These are phyloP conservation scores for Berberis thunbergii DNA, from an alignment of 164 flowering plant species.

Conservation along the genomic window DNA sequence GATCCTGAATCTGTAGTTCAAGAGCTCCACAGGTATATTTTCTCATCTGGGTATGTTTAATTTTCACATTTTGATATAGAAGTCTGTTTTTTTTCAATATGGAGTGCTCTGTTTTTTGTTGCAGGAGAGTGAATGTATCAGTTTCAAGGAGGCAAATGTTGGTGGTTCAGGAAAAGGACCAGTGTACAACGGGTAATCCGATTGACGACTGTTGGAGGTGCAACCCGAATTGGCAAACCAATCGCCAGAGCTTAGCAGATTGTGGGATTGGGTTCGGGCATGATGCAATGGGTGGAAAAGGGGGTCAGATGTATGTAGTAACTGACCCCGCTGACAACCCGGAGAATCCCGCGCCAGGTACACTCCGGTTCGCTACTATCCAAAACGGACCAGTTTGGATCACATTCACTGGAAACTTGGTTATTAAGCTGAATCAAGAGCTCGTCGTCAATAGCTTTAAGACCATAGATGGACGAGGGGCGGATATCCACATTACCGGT, in stretches of 20 bases:
- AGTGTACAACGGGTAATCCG: conserved; percentile 52
- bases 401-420: conserved; percentile 46
- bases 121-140: conserved; percentile 46
- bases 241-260: conserved; percentile 61
- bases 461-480: conserved; percentile 80
- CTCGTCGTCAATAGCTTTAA: conserved; percentile 58
- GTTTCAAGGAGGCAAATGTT: conserved; percentile 24
- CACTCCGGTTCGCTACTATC: conserved; percentile 55
- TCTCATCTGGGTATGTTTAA: background rate
- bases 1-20: conserved; percentile 5
- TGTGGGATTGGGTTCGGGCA: conserved; percentile 69
- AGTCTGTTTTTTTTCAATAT: background rate
- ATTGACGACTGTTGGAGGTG: conserved; percentile 83
- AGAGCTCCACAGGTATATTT: conserved; percentile 6
- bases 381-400: conserved; percentile 74
- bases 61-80: background rate
- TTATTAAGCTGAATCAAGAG: conserved; percentile 44
- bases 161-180: conserved; percentile 11
- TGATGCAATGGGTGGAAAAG: conserved; percentile 54
- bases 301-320: conserved; percentile 61
- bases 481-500: conserved; percentile 49
- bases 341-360: conserved; percentile 51
- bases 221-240: conserved; percentile 46
- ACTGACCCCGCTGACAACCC: conserved; percentile 65
- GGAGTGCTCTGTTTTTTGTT: conserved; percentile 4